phyloP scores from a whole-genome alignment of 108 stramenopile genomes.

The Skeletonema tropicum region DNA sequence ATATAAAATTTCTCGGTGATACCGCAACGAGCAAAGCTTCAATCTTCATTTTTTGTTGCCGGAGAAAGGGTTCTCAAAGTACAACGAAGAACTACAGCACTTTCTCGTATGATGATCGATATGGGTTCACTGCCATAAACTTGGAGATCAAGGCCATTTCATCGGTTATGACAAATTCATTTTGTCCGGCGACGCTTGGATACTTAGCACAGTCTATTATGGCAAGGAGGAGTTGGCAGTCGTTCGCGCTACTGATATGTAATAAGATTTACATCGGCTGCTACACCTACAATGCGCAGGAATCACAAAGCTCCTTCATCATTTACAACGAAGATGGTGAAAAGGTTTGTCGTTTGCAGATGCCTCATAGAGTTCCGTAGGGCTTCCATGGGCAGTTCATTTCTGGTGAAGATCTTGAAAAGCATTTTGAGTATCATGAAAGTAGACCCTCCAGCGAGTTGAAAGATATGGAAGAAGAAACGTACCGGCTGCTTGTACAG shows the following conservation, averaged over 20 bases:
- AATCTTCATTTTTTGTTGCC: no score
- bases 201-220: conserved; percentile 45
- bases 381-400: conserved; percentile 48
- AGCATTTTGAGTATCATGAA: conserved; percentile 38
- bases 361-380: conserved; percentile 42
- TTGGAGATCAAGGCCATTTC: conserved; percentile 26
- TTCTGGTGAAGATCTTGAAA: conserved; percentile 28
- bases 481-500: background rate
- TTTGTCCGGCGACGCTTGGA: conserved; percentile 29
- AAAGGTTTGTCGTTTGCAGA: conserved; percentile 38
- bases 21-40: no score
- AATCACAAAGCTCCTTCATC: conserved; percentile 37
- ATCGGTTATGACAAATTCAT: conserved; percentile 49
- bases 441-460: background rate
- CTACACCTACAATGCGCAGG: conserved; percentile 31
- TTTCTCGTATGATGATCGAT: conserved; percentile 26
- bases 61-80: no score
- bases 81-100: conserved; percentile 24
- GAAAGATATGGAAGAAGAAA: background rate
- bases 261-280: conserved; percentile 42
- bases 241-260: conserved; percentile 15
- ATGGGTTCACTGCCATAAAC: conserved; percentile 41
- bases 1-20: no score
- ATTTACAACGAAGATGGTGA: conserved; percentile 31
- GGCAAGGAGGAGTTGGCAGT: conserved; percentile 35